Base-by-base conservation (phyloP, 1,284 basidiomycete genomes). In the Ceratobasidium sp. region DNA sequence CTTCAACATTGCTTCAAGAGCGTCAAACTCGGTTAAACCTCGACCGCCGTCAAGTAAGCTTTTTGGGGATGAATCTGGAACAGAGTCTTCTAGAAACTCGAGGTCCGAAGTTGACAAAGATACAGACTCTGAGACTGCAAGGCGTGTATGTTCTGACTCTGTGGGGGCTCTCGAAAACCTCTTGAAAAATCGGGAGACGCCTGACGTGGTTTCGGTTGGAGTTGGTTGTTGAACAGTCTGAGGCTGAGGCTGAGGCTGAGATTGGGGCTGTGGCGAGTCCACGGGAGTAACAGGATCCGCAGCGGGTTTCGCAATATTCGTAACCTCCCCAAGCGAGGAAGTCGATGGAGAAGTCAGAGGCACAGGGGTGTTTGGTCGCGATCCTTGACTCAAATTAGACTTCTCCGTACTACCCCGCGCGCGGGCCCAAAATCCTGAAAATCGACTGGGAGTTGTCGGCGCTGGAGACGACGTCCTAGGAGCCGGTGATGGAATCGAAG, bases 101-200 rank as follows among this genome's bases (percentile, higher is more conserved):
- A 72, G 67, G 24, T 72, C 67, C 17, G 54, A 48, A 1, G 67
- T 41, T 1, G 67, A 72, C 1, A 72, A 24, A 2, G 67, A 72
- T 1, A 72, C 67, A 29, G 67, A 72, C n/a, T 72, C 67, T 9
- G 67, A 72, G 6, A 45, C 45, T 22, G 67, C 67, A 29, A 72
- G 56, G 14, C 67, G 54, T 2, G 56, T 29, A 15, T 56, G 44
- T 50, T 72, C 67, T 8, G 67, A 57, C n/a, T 72, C 67, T 6
- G 50, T 27, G 24, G 56, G 67, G 2, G 56, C 6, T 24, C 67
- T 59, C 14, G 67, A 72, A 57, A 72, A 72, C n/a, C 67, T 19
- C 22, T 72, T 72, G 56, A 72, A 72, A 45, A 72, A 72, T 22
- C 67, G 41, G 9, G 67, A 72, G 7, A 72, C 67, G n/a, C 66